Percentiles rank a stretch among this genome's conserved stretches.
phyloP scores from a whole-genome alignment of 331 rosid species.

The Acacia pycnantha region DNA sequence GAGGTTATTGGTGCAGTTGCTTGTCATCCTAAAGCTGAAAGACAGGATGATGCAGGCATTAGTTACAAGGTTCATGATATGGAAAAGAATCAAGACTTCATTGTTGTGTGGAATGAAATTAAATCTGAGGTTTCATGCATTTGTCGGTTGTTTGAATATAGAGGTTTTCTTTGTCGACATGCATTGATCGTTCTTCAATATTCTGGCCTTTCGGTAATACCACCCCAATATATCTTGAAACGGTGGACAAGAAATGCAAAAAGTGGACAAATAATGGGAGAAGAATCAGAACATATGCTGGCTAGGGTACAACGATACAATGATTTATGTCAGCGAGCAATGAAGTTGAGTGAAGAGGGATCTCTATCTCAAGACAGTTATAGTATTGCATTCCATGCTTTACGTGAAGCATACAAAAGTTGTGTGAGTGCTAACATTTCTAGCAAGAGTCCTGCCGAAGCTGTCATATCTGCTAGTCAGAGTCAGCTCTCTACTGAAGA shows the following conservation, averaged over 20 bases:
- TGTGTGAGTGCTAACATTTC: conserved; percentile 65
- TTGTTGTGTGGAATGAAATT: conserved; percentile 64
- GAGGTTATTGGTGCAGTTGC: conserved; percentile 97
- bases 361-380: conserved; percentile 89
- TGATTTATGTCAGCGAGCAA: conserved; percentile 73
- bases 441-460: conserved; percentile 63
- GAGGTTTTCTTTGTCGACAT: conserved; percentile 96
- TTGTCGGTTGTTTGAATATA: conserved; percentile 85
- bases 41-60: conserved; percentile 58
- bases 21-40: conserved; percentile 84
- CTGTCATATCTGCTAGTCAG: conserved; percentile 69
- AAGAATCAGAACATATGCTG: conserved; percentile 56
- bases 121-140: conserved; percentile 77
- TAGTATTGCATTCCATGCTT: conserved; percentile 65
- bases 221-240: conserved; percentile 79
- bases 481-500: conserved; percentile 75
- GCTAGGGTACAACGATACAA: conserved; percentile 80
- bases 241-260: conserved; percentile 95
- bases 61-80: conserved; percentile 79
- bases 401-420: conserved; percentile 68
- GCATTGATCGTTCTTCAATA: conserved; percentile 91
- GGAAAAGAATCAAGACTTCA: conserved; percentile 70
- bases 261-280: conserved; percentile 57
- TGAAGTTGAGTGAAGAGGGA: conserved; percentile 82
- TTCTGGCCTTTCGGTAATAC: conserved; percentile 73